Evolutionary conservation across 2,329 filamentous ascomycete genomes (phyloP).

Genomic region (Botrytis porri): DNA sequence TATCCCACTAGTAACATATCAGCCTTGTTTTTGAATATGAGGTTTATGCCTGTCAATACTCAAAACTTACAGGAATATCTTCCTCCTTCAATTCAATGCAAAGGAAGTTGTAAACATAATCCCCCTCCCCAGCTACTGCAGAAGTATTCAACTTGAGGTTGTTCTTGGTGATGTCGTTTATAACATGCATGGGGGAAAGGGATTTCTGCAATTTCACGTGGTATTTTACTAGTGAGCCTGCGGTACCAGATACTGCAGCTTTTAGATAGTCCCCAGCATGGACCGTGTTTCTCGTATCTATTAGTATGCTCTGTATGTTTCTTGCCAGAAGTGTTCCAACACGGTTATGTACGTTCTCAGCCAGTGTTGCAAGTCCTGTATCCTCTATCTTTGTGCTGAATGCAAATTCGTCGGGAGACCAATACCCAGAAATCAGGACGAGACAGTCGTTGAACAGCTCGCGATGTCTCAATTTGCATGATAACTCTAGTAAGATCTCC

Average conservation of each 20-base stretch:
- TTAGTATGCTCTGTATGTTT: too few species aligned
- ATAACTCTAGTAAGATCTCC: not conserved
- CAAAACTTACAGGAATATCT: too few species aligned
- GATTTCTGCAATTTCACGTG: not conserved
- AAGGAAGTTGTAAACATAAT: too few species aligned
- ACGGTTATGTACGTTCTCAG: not conserved
- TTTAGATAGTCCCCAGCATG: accelerated
- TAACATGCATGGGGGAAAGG: accelerated
- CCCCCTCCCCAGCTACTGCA: too few species aligned
- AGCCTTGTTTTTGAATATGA: too few species aligned
- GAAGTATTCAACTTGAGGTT: too few species aligned
- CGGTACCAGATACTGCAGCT: accelerated
- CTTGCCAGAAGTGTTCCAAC: accelerated
- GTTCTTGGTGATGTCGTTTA: too few species aligned
- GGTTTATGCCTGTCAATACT: accelerated
- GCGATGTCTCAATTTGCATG: not conserved
- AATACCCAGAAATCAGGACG: not conserved
- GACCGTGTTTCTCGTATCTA: accelerated
- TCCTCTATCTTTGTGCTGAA: not conserved
- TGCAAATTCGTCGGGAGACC: not conserved
- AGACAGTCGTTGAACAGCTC: not conserved
- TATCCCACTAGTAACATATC: too few species aligned
- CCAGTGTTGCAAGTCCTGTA: not conserved
- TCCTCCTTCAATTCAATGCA: too few species aligned
- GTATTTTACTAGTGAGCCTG: not conserved